These are phyloP conservation scores for Silene noctiflora DNA, from an alignment of 179 eudicot species.

Conservation along the genomic window DNA sequence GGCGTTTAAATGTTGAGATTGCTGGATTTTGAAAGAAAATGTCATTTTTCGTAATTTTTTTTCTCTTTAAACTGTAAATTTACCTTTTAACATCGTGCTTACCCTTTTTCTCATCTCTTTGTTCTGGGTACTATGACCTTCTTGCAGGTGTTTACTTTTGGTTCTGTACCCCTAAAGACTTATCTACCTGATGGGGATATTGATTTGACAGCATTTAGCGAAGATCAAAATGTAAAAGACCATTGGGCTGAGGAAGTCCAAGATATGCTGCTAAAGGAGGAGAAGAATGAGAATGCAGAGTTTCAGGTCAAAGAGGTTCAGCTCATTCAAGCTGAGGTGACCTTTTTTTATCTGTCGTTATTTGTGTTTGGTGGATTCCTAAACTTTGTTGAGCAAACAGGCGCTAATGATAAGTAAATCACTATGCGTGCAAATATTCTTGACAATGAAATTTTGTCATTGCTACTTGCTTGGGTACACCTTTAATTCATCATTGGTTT, in stretches of 20 bases:
- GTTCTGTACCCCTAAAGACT: slow-evolving; percentile 95
- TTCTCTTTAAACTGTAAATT: background rate
- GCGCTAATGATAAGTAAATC: background rate
- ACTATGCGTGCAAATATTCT: background rate
- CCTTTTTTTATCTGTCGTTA: slow-evolving; percentile 4
- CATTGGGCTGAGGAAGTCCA: slow-evolving; percentile 80
- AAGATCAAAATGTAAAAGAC: slow-evolving; percentile 57
- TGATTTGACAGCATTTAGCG: slow-evolving; percentile 74
- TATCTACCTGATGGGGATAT: slow-evolving; percentile 98
- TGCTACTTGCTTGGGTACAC: slow-evolving; percentile 10
- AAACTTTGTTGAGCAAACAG: background rate
- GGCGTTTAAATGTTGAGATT: slow-evolving; percentile 7
- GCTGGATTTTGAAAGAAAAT: background rate
- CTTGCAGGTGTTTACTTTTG: slow-evolving; percentile 87
- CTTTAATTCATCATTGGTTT: background rate
- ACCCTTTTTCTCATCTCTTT: slow-evolving; percentile 5
- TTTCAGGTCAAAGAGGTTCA: slow-evolving; percentile 92
- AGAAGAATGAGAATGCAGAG: slow-evolving; percentile 79
- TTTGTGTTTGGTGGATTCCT: slow-evolving; percentile 1
- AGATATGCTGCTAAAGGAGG: slow-evolving; percentile 71
- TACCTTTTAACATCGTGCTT: background rate
- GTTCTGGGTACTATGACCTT: slow-evolving; percentile 15
- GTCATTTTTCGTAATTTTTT: background rate
- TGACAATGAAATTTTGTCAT: background rate
- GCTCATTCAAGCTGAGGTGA: slow-evolving; percentile 95